A percentile compares a stretch with the other conserved stretches of the same genome.
phyloP scores from a whole-genome alignment of 2,329 filamentous ascomycete genomes.

The Elsinoe australis region DNA sequence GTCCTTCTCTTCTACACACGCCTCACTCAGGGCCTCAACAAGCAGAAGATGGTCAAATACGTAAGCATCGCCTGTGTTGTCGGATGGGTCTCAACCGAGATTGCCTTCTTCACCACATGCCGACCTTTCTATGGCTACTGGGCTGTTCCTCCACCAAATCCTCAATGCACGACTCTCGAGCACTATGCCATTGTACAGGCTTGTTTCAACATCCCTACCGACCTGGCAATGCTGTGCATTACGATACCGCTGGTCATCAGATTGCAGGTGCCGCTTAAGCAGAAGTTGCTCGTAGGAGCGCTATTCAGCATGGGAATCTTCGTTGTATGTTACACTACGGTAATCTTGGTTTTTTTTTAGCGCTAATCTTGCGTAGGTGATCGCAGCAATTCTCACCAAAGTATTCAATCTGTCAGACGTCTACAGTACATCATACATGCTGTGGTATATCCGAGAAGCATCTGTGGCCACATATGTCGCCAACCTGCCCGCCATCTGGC shows the following conservation, averaged over 20 bases:
- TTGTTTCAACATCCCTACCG: slow-evolving; percentile 52
- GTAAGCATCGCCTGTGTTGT: slow-evolving; percentile 42
- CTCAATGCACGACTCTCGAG: slow-evolving; percentile 50
- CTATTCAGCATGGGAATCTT: slow-evolving; percentile 45
- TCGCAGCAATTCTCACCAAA: slow-evolving; percentile 41
- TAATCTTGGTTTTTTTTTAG: not conserved
- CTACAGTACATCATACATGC: slow-evolving; percentile 31
- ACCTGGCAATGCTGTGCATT: slow-evolving; percentile 51
- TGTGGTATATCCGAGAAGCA: slow-evolving; percentile 37
- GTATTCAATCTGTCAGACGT: slow-evolving; percentile 39
- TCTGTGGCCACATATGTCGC: slow-evolving; percentile 47
- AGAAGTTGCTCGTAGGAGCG: slow-evolving; percentile 45
- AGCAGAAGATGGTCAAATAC: slow-evolving; percentile 43
- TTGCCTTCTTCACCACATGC: slow-evolving; percentile 49
- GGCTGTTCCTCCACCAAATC: slow-evolving; percentile 47
- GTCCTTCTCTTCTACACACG: slow-evolving; percentile 51
- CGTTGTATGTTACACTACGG: slow-evolving; percentile 32
- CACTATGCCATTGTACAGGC: slow-evolving; percentile 53
- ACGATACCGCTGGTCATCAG: slow-evolving; percentile 47
- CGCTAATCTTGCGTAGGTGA: slow-evolving; percentile 24
- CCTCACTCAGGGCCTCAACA: slow-evolving; percentile 44
- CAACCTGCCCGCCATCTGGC: slow-evolving; percentile 49
- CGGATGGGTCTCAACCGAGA: slow-evolving; percentile 46
- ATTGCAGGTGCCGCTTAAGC: slow-evolving; percentile 43
- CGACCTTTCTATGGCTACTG: slow-evolving; percentile 51